Evolutionary conservation across 495 filamentous ascomycete species (phyloP).

Genomic region (Choiromyces venosus): DNA sequence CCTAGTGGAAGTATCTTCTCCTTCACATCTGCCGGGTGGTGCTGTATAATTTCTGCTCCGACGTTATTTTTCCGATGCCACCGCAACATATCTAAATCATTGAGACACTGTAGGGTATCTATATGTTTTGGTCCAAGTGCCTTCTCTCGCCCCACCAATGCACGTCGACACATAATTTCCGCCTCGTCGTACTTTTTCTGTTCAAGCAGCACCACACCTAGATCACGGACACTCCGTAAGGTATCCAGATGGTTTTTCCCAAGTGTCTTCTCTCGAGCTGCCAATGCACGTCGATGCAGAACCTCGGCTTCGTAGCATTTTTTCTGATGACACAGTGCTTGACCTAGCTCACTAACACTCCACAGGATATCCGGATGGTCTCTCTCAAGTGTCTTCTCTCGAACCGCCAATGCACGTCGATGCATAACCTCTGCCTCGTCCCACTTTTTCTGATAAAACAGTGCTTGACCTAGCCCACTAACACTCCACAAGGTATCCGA

Average conservation of each 20-base stretch:
- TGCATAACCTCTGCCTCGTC: constrained; percentile 17
- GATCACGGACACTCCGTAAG: too few species aligned
- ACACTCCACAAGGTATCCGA: constrained; percentile 28
- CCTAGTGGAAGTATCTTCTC: too few species aligned
- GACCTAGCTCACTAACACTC: constrained; percentile 18
- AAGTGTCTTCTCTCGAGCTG: constrained; percentile 11
- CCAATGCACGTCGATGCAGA: constrained; percentile 23
- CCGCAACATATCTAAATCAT: constrained; percentile 28
- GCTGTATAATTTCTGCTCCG: too few species aligned
- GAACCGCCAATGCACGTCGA: constrained; percentile 20
- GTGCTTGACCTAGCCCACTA: not conserved
- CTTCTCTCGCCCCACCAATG: constrained; percentile 17
- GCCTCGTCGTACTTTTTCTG: too few species aligned
- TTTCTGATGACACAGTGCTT: constrained; percentile 21
- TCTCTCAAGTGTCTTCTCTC: constrained; percentile 17
- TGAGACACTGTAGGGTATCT: constrained; percentile 11
- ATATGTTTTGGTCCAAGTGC: constrained; percentile 21
- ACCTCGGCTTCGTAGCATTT: constrained; percentile 32
- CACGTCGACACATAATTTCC: too few species aligned
- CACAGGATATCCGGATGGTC: constrained; percentile 14
- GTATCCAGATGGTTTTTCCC: constrained; percentile 22
- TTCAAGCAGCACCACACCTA: too few species aligned
- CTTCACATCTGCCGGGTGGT: too few species aligned
- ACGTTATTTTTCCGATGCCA: constrained; percentile 10
- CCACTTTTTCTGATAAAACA: constrained; percentile 20